Conservation (phyloP, 2,329 filamentous ascomycete genomes). For the Emydomyces testavorans region DNA sequence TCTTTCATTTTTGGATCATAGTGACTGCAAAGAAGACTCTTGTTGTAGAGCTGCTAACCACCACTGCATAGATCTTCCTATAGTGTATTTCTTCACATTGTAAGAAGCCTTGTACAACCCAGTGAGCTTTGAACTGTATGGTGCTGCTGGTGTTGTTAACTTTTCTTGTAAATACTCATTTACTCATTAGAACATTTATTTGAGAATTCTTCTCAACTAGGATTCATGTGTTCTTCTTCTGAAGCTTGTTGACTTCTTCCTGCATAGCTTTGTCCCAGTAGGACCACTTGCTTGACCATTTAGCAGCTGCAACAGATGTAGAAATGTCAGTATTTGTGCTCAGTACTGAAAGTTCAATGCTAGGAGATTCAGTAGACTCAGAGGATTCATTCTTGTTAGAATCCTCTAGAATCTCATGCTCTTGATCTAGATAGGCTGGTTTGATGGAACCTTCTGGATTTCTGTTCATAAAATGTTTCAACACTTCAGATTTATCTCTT, state of each 20-base stretch:
- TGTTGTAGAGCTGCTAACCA: no score
- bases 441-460: neutral
- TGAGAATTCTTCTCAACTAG: neutral
- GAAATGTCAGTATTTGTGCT: no score
- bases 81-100: neutral
- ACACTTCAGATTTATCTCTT: neutral
- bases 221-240: neutral
- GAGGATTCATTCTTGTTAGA: no score
- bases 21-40: no score
- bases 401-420: no score
- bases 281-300: neutral
- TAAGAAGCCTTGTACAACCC: neutral
- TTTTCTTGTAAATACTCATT: neutral
- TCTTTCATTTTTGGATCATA: no score
- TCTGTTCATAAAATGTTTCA: neutral
- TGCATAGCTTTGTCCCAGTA: constrained; percentile 1
- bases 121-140: no score
- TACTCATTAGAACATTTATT: neutral
- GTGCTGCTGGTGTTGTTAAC: no score
- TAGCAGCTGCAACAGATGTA: neutral
- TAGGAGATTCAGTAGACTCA: no score
- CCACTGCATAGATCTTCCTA: neutral
- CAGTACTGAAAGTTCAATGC: no score
- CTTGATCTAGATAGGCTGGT: no score
- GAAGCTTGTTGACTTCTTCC: neutral